Conservation (phyloP, 306 rosid species). For the Dryas alaskensis region DNA sequence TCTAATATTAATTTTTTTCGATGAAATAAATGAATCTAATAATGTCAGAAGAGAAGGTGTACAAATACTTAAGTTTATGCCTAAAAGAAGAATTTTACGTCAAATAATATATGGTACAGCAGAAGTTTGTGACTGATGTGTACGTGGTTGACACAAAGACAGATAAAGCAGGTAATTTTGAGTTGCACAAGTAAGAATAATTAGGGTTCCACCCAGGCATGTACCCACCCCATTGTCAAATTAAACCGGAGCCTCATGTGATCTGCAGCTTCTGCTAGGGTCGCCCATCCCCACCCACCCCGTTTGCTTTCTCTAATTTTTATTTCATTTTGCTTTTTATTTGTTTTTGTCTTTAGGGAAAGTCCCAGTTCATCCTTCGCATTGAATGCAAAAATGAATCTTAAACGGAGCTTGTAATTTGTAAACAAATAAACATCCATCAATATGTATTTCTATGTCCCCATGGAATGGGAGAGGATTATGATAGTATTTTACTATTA, state of each 20-base stretch:
- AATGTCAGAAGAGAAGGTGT: not conserved
- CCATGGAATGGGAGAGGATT: no score
- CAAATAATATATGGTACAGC: not conserved
- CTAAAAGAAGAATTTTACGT: conserved; percentile 21
- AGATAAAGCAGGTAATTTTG: conserved; percentile 25
- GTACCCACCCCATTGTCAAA: conserved; percentile 44
- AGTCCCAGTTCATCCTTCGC: conserved; percentile 20
- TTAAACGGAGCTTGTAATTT: not conserved
- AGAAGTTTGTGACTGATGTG: conserved; percentile 32
- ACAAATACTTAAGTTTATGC: not conserved
- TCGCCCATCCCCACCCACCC: conserved; percentile 19
- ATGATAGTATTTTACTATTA: no score
- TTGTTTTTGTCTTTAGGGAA: conserved; percentile 8
- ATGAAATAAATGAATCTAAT: no score
- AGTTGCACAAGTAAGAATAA: conserved; percentile 50
- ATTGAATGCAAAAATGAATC: conserved; percentile 1
- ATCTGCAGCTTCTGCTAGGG: conserved; percentile 21
- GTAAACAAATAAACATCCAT: no score
- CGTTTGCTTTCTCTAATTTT: conserved; percentile 9
- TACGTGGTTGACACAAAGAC: conserved; percentile 17
- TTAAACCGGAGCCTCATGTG: conserved; percentile 47
- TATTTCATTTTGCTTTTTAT: not conserved
- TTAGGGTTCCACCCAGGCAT: conserved; percentile 39
- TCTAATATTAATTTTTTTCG: no score
- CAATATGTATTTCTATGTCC: no score